phyloP scores from a whole-genome alignment of 805 yeast genomes.

The Candida vartiovaarae region DNA sequence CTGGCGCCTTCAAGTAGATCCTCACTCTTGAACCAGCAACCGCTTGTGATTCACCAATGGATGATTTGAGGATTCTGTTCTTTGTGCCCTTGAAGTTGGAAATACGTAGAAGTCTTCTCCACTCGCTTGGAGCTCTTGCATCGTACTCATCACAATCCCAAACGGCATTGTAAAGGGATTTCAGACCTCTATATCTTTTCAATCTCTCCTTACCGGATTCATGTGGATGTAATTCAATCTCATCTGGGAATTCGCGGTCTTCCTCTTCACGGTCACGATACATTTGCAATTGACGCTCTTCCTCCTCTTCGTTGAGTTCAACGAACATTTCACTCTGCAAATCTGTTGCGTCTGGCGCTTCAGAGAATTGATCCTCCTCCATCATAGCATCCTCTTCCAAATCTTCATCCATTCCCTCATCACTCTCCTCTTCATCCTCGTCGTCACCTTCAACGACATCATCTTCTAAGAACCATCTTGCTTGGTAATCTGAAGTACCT shows the following conservation, averaged over 20 bases:
- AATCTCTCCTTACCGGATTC: slow-evolving; percentile 73
- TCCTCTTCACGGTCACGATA: slow-evolving; percentile 69
- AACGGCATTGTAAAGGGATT: slow-evolving; percentile 66
- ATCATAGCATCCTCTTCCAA: slow-evolving; percentile 20
- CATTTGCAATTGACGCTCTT: slow-evolving; percentile 63
- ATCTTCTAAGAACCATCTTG: slow-evolving; percentile 71
- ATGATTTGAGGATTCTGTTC: slow-evolving; percentile 58
- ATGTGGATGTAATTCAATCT: slow-evolving; percentile 73
- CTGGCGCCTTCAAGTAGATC: slow-evolving; percentile 54
- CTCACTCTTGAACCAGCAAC: slow-evolving; percentile 60
- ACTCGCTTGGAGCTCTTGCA: slow-evolving; percentile 65
- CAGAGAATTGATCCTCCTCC: slow-evolving; percentile 27
- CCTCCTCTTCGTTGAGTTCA: slow-evolving; percentile 78
- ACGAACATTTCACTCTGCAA: slow-evolving; percentile 52
- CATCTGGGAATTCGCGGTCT: slow-evolving; percentile 93
- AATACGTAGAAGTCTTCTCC: slow-evolving; percentile 69
- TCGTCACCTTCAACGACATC: slow-evolving; percentile 20
- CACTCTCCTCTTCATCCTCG: slow-evolving; percentile 23
- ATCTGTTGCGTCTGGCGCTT: slow-evolving; percentile 24
- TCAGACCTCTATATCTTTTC: slow-evolving; percentile 77
- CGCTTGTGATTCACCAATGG: slow-evolving; percentile 37
- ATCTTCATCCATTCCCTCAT: slow-evolving; percentile 7
- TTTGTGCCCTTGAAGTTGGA: slow-evolving; percentile 72
- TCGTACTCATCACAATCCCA: slow-evolving; percentile 90
- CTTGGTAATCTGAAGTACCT: slow-evolving; percentile 75